phyloP scores from a whole-genome alignment of 805 yeast genomes.

The Kuraishia floccosa region DNA sequence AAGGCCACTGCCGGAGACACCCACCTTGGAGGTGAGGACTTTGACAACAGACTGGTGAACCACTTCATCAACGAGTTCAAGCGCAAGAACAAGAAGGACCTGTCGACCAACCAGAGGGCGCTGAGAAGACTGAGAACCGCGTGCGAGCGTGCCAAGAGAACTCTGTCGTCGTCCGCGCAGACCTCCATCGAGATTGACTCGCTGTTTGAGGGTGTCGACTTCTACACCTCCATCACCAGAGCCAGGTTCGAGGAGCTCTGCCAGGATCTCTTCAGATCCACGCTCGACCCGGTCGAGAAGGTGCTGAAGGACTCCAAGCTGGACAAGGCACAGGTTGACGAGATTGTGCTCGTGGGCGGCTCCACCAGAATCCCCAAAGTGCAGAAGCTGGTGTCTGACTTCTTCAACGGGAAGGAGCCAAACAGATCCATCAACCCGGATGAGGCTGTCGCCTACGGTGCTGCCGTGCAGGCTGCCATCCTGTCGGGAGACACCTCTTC shows the following conservation, averaged over 20 bases:
- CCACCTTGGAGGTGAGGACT: constrained; percentile 81
- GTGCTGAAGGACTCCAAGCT: constrained; percentile 84
- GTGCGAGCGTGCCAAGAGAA: constrained; percentile 99
- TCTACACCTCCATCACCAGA: constrained; percentile 92
- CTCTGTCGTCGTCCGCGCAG: constrained; percentile 91
- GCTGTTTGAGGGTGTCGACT: constrained; percentile 88
- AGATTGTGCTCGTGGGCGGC: constrained; percentile 94
- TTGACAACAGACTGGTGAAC: constrained; percentile 71
- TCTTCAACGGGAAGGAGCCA: constrained; percentile 96
- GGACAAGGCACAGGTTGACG: constrained; percentile 83
- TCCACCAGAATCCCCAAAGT: constrained; percentile 97
- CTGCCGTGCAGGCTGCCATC: constrained; percentile 97
- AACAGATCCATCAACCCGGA: constrained; percentile 95
- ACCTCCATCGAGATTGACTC: constrained; percentile 94
- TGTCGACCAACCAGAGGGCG: constrained; percentile 90
- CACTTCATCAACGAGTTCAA: constrained; percentile 92
- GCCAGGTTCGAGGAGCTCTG: constrained; percentile 97
- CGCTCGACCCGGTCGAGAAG: constrained; percentile 91
- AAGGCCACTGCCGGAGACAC: constrained; percentile 79
- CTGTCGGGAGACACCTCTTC: constrained; percentile 93
- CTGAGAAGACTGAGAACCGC: constrained; percentile 98
- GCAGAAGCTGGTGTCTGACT: constrained; percentile 90
- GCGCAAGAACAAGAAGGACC: constrained; percentile 95
- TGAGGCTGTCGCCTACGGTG: constrained; percentile 99
- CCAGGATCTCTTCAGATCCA: constrained; percentile 88